Conservation (phyloP, 306 rosid genomes). For the Dryas octopetala region DNA sequence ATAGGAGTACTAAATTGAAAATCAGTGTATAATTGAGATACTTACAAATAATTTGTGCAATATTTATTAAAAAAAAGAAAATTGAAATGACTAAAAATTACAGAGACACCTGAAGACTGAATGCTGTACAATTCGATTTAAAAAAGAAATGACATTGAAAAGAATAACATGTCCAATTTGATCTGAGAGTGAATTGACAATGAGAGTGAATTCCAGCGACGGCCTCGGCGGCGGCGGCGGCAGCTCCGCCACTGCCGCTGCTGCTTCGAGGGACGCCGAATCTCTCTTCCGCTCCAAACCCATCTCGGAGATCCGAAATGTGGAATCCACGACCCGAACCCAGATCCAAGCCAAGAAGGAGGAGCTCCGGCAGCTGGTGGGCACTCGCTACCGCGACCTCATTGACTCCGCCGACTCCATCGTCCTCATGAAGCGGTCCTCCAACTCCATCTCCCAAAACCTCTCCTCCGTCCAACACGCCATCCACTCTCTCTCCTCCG, state of each 20-base stretch:
- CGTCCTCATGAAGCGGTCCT: conserved; percentile 73
- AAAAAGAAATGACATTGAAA: too few species aligned
- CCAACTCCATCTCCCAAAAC: conserved; percentile 62
- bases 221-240: background rate
- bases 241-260: background rate
- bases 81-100: too few species aligned
- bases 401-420: conserved; percentile 97
- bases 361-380: conserved; percentile 98
- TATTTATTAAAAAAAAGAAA: too few species aligned
- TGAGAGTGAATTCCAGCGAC: conserved; percentile 5
- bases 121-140: too few species aligned
- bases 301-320: conserved; percentile 82
- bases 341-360: conserved; percentile 94
- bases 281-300: conserved; percentile 76
- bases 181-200: background rate
- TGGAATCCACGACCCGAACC: conserved; percentile 58
- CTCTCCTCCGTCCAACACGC: conserved; percentile 60
- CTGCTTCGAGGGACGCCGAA: conserved; percentile 59
- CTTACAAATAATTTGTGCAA: too few species aligned
- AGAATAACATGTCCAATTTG: too few species aligned
- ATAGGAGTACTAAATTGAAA: too few species aligned
- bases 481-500: conserved; percentile 60
- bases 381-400: conserved; percentile 92
- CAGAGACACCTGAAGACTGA: too few species aligned
- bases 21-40: too few species aligned